Base-by-base conservation (phyloP, 106 monocot species). In the Allium fistulosum region DNA sequence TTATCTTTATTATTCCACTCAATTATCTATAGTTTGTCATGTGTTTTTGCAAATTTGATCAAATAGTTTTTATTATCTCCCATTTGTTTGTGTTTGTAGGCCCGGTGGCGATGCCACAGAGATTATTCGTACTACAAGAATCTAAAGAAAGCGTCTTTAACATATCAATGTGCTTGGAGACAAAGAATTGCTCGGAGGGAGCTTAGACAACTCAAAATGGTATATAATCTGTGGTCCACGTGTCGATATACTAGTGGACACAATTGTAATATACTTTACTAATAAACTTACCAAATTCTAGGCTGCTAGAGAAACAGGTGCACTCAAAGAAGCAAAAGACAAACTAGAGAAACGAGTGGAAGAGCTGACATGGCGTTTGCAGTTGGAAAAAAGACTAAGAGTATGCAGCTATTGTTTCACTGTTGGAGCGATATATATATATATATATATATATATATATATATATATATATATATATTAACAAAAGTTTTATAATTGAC, bases 241-340 rank as follows among this genome's bases (percentile, higher is more conserved):
- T 26, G 12, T 66, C 53, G 71, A 57, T 73, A 37, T 11, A 45
- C 12, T 48, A 9, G 53, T 49, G 47, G 16, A 58, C 27, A 46
- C n/a, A 7, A 2, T 66, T 13, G 26, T 59, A 46, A 37, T 37
- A 5, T 37, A 37, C 37, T 4, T 66, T 14, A 48, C 17, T 70
- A 50, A 58, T 74, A 53, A 13, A 11, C 51, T 71, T 75, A 17
- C 64, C 68, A 17, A 61, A 52, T 51, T 59, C 5, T 74, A 94
- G 90, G 93, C 93, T 76, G 81, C 93, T 50, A 84, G 84, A 67
- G 93, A 94, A 80, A 94, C 93, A 6, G 93, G 93, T n/a, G 93
- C 93, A 37, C 86, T 94, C 53, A 86, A 94, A 76, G 90, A 83
- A 72, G 93, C 93, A 49, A 94, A 93, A 73, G 87, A 94, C 68